These are phyloP conservation scores for Pulicaria dysenterica DNA, from an alignment of 129 eudicot genomes.

Conservation along the genomic window DNA sequence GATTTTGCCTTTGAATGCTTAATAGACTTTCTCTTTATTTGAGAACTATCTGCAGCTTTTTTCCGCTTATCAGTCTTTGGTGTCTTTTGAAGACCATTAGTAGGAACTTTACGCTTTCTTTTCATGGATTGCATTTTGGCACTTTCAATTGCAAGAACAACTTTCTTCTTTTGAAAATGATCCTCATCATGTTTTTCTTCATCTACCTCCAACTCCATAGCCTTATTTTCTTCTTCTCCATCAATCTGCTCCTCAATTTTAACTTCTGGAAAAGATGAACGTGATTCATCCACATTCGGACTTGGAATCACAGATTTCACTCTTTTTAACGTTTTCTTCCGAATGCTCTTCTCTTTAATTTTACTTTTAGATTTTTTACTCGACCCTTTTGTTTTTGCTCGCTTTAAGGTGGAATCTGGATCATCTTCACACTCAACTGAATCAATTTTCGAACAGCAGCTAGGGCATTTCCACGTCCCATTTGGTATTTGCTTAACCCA, in stretches of 20 bases:
- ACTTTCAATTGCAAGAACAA: conserved; percentile 44
- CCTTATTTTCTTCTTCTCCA: conserved; percentile 38
- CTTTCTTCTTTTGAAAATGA: conserved; percentile 26
- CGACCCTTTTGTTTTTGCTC: conserved; percentile 52
- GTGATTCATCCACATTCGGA: conserved; percentile 15
- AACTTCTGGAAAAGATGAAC: conserved; percentile 34
- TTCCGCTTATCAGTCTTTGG: conserved; percentile 53
- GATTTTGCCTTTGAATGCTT: conserved; percentile 37
- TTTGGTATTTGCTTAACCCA: conserved; percentile 61
- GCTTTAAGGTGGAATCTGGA: conserved; percentile 44
- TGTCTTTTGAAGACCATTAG: conserved; percentile 43
- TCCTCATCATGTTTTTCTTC: conserved; percentile 35
- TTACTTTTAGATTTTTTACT: conserved; percentile 49
- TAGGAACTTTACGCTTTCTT: conserved; percentile 47
- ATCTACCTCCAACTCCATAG: conserved; percentile 29
- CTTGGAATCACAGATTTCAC: conserved; percentile 35
- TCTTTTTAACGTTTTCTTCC: conserved; percentile 54
- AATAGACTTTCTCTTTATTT: conserved; percentile 42
- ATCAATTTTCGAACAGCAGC: conserved; percentile 43
- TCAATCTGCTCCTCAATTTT: conserved; percentile 32
- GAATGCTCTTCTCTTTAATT: conserved; percentile 38
- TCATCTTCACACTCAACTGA: conserved; percentile 30
- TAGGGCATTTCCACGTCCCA: conserved; percentile 86
- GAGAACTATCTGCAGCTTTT: conserved; percentile 28
- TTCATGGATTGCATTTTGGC: conserved; percentile 41